phyloP scores from a whole-genome alignment of 176 grass and related monocot species.

The Themeda triandra region DNA sequence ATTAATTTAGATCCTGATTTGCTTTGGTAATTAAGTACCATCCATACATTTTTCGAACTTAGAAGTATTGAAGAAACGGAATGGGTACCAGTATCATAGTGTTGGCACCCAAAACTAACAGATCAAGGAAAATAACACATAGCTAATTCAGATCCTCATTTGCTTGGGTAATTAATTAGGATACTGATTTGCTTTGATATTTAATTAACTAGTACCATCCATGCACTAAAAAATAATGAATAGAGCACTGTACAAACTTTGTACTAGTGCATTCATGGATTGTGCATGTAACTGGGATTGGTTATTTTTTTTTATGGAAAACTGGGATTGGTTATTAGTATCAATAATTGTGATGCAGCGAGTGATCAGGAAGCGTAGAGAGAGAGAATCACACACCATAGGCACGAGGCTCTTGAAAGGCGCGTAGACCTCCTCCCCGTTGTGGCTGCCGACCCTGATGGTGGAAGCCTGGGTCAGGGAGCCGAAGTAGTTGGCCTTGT shows the following conservation, averaged over 20 bases:
- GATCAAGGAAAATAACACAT: background rate
- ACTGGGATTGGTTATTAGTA: too few relatives aligned
- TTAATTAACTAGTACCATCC: background rate
- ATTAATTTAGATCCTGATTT: too few relatives aligned
- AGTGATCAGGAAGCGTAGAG: background rate
- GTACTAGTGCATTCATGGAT: background rate
- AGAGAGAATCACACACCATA: background rate
- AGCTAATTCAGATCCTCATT: background rate
- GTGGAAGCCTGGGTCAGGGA: constrained; percentile 91
- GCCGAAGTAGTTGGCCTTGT: constrained; percentile 94
- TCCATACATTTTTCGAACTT: background rate
- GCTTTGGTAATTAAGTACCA: too few relatives aligned
- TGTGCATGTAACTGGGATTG: background rate
- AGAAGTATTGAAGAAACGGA: background rate
- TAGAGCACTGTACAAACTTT: too few relatives aligned
- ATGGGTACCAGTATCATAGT: background rate
- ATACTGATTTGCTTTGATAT: background rate
- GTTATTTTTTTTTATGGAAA: too few relatives aligned
- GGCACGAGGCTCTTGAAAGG: constrained; percentile 94
- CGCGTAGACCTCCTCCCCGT: constrained; percentile 91
- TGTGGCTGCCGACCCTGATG: constrained; percentile 32
- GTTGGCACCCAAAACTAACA: background rate
- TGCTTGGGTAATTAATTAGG: background rate
- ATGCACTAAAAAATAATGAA: background rate
- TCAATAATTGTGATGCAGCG: background rate